Conservation (phyloP, 2,329 filamentous ascomycete genomes). For the Pestalotiopsis sp. region DNA sequence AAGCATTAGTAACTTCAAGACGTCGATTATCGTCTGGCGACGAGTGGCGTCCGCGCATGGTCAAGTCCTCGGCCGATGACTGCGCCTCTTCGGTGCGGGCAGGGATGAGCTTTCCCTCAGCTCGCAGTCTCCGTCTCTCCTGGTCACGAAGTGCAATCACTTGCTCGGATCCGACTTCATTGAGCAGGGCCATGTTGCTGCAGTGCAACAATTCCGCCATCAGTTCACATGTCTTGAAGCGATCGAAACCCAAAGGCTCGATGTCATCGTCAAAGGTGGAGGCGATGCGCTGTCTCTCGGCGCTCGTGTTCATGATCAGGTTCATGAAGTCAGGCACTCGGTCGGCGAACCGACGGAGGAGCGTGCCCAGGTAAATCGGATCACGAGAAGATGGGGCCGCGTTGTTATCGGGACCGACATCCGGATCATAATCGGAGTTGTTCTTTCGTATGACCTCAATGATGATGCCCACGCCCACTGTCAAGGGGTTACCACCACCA, state of each 20-base stretch:
- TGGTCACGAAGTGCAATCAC: slow-evolving; percentile 77
- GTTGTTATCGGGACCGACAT: slow-evolving; percentile 79
- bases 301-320: slow-evolving; percentile 76
- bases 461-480: slow-evolving; percentile 93
- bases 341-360: slow-evolving; percentile 84
- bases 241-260: slow-evolving; percentile 92
- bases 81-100: slow-evolving; percentile 39
- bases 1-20: slow-evolving; percentile 76
- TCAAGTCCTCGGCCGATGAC: slow-evolving; percentile 61
- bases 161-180: slow-evolving; percentile 86
- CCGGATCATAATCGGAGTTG: slow-evolving; percentile 97
- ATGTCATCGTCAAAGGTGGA: slow-evolving; percentile 91
- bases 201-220: slow-evolving; percentile 98
- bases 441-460: slow-evolving; percentile 99
- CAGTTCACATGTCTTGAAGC: slow-evolving; percentile 97
- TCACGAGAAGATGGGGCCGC: slow-evolving; percentile 81
- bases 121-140: slow-evolving; percentile 77
- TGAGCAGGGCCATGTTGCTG: slow-evolving; percentile 96
- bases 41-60: slow-evolving; percentile 54
- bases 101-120: slow-evolving; percentile 70
- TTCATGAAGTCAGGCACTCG: slow-evolving; percentile 94
- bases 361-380: slow-evolving; percentile 90
- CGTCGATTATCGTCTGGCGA: slow-evolving; percentile 62
- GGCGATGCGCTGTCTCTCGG: slow-evolving; percentile 72
- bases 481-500: slow-evolving; percentile 87